Evolutionary conservation across 306 rosid genomes (phyloP).

Genomic region (Prunus fruticosa): DNA sequence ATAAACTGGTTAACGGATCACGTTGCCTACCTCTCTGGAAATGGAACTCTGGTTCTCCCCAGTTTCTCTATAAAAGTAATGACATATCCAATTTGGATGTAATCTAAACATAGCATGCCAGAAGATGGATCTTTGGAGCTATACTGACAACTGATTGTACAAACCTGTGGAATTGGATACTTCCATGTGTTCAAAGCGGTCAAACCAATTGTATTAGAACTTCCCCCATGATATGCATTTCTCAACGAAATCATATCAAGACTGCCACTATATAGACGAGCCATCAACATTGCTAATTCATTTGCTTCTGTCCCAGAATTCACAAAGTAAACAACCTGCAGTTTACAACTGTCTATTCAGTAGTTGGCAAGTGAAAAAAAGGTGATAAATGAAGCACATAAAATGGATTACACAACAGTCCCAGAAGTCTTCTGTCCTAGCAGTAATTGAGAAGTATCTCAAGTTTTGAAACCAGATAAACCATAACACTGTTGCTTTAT

Average conservation of each 20-base stretch:
- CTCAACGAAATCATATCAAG: conserved; percentile 86
- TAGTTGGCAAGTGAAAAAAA: not conserved
- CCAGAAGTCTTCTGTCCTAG: not conserved
- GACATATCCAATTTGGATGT: not conserved
- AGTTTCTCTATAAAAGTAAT: too few species aligned
- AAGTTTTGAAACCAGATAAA: not conserved
- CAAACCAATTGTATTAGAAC: conserved; percentile 69
- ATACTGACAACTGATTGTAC: conserved; percentile 2
- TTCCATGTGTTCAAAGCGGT: conserved; percentile 89
- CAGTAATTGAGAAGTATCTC: not conserved
- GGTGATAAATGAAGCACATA: not conserved
- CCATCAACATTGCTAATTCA: conserved; percentile 92
- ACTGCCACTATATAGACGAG: conserved; percentile 76
- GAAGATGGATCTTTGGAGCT: not conserved
- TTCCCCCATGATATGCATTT: conserved; percentile 95
- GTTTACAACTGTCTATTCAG: not conserved
- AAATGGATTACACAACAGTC: not conserved
- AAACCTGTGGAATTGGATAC: conserved; percentile 89
- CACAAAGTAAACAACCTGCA: conserved; percentile 91
- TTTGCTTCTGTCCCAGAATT: conserved; percentile 96
- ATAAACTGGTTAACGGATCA: not conserved
- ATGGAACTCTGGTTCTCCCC: not conserved
- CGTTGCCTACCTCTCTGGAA: not conserved
- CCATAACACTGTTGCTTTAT: not conserved
- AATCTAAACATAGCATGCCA: not conserved